Evolutionary conservation across 2,329 filamentous ascomycete species (phyloP), one percentile per base, ranked within the genome.

Genomic region (Aspergillaceae sp.): DNA sequence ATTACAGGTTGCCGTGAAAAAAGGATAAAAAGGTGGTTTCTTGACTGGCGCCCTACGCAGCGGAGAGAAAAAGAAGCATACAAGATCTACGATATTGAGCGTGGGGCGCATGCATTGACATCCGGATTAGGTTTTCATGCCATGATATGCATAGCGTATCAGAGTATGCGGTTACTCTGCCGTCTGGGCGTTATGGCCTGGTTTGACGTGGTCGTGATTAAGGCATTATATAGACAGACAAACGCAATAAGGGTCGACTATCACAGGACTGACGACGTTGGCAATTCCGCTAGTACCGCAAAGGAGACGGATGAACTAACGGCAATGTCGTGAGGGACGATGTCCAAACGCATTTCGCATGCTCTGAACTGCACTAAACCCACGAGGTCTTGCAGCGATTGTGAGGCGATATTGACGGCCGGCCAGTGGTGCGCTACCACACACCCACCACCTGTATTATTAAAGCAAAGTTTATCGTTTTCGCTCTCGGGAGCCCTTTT

Each of bases 101-200:
- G 62, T 11, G 61, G 61, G 28, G 69, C 72, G 4, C 67, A 63
- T 46, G 54, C 57, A 0, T 48, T 70, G 29, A 74, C 71, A 1
- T 62, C 58, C 2, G 64, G 67, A 1, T 62, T 72, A 34, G 72
- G 72, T 11, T 72, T 68, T 0, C 70, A 74, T 49, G 72, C 66
- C 6, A 62, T 72, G 3, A 72, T 74, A 19, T 73, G 70, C 37
- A 68, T 70, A 0, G 70, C 71, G 7, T 74, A 74, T 49, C 69
- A 73, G 46, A 71, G 69, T 32, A 64, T 71, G 45, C 60, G 63
- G 7, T 60, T 74, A 40, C 59, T 72, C n/a, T 62, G 71, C 7
- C 67, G 67, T 5, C 62, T 67, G n/a, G 72, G 72, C 0, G 71
- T 73, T 0, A 61, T 74, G 33, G 71, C 74, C 1, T 74, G 71